These are phyloP conservation scores for Pichia membranifaciens DNA, from an alignment of 805 yeast species.

Conservation along the genomic window DNA sequence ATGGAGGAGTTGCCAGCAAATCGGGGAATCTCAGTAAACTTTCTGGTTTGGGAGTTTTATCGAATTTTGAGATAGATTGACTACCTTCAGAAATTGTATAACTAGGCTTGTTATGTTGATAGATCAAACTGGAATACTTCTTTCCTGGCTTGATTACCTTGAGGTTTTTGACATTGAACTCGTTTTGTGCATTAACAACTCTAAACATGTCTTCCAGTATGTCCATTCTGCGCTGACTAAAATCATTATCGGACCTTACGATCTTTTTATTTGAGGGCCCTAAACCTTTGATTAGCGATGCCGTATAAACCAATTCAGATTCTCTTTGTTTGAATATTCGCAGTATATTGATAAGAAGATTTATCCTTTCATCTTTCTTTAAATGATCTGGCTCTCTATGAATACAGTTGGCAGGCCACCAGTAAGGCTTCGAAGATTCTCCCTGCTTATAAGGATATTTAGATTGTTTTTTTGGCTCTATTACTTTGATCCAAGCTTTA, in stretches of 20 bases:
- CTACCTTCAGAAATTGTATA: background rate
- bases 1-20: conserved; percentile 7
- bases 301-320: conserved; percentile 20
- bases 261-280: conserved; percentile 13
- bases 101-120: conserved; percentile 8
- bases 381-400: conserved; percentile 76
- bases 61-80: background rate
- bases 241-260: conserved; percentile 17
- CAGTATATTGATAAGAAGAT: conserved; percentile 39
- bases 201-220: conserved; percentile 25
- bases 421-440: conserved; percentile 45
- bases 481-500: conserved; percentile 58
- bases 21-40: background rate
- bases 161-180: conserved; percentile 6
- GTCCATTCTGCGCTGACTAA: conserved; percentile 20
- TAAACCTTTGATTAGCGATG: conserved; percentile 22
- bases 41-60: background rate
- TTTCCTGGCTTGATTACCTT: conserved; percentile 28
- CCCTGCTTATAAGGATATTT: conserved; percentile 55
- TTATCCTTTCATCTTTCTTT: conserved; percentile 49
- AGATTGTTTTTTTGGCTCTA: conserved; percentile 65
- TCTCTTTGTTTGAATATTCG: conserved; percentile 21
- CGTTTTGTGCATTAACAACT: conserved; percentile 14
- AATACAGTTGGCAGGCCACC: conserved; percentile 63
- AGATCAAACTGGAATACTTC: conserved; percentile 25